A percentile compares a stretch with the other conserved stretches of the same genome.
Conservation (phyloP, 805 yeast genomes). For the Metschnikowia lochheadii region DNA sequence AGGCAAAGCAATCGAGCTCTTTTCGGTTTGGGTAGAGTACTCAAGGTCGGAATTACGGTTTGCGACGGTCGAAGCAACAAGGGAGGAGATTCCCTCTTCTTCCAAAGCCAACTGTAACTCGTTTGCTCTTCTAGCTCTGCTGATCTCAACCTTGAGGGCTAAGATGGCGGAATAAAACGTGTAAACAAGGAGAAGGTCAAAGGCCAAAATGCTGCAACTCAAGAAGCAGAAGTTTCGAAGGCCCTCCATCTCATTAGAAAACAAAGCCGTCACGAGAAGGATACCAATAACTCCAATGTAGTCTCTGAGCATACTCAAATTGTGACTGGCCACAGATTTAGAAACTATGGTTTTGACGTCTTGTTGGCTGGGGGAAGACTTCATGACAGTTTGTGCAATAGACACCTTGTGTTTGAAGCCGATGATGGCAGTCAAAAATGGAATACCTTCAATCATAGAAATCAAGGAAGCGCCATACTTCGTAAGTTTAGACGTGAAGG, state of each 20-base stretch:
- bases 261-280: conserved; percentile 60
- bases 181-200: conserved; percentile 67
- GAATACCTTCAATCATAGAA: conserved; percentile 84
- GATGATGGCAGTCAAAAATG: conserved; percentile 85
- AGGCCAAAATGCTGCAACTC: conserved; percentile 62
- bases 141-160: conserved; percentile 84
- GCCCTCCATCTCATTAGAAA: conserved; percentile 66
- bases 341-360: conserved; percentile 44
- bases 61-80: conserved; percentile 67
- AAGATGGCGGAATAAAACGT: conserved; percentile 83
- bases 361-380: conserved; percentile 29
- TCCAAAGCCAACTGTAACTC: conserved; percentile 75
- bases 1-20: conserved; percentile 40
- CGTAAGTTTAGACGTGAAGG: conserved; percentile 53
- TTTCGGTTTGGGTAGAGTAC: conserved; percentile 20
- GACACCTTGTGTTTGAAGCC: conserved; percentile 86
- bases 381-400: conserved; percentile 58
- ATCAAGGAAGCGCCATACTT: conserved; percentile 63
- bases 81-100: conserved; percentile 83
- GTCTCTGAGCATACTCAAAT: conserved; percentile 63
- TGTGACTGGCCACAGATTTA: conserved; percentile 38
- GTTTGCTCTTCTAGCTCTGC: conserved; percentile 76
- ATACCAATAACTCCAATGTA: conserved; percentile 69
- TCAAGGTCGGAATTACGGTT: conserved; percentile 38
- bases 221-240: conserved; percentile 77